These are phyloP conservation scores for Pyrus betulifolia DNA, from an alignment of 306 rosid genomes.

Conservation along the genomic window DNA sequence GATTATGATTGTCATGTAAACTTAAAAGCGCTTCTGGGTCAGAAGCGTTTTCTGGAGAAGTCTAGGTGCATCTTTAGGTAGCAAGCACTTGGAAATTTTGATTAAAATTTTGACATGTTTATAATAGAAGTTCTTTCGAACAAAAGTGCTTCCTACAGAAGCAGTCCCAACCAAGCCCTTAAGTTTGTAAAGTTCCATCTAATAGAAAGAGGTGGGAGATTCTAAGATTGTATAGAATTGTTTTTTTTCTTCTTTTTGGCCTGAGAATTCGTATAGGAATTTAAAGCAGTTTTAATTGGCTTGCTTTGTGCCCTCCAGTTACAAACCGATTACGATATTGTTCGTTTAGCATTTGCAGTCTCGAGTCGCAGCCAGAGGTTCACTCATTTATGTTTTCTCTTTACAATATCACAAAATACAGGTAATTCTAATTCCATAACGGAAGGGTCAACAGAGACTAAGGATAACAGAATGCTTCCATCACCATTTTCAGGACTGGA, in stretches of 20 bases:
- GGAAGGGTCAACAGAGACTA: slow-evolving; percentile 39
- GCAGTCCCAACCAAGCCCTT: neutral
- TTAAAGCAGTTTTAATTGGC: neutral
- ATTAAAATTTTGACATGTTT: neutral
- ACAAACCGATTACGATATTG: neutral
- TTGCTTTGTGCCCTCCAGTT: neutral
- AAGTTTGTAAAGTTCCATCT: neutral
- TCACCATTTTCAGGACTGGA: slow-evolving; percentile 31
- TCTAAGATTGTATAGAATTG: neutral
- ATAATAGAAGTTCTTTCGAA: too few species aligned
- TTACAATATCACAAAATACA: slow-evolving; percentile 25
- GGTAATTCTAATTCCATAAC: slow-evolving; percentile 37
- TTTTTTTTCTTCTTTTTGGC: neutral
- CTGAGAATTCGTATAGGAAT: neutral
- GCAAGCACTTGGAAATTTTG: neutral
- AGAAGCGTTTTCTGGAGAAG: neutral
- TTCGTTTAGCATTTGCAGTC: neutral
- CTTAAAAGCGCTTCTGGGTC: neutral
- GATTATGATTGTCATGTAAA: neutral
- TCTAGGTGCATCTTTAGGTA: neutral
- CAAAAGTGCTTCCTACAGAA: too few species aligned
- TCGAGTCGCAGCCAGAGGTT: neutral
- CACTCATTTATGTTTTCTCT: slow-evolving; percentile 21
- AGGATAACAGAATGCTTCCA: slow-evolving; percentile 17
- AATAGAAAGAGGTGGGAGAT: neutral